A percentile compares a stretch with the other conserved stretches of the same genome.
Conservation (phyloP, 768 basidiomycete genomes). For the Auricularia heimuer region DNA sequence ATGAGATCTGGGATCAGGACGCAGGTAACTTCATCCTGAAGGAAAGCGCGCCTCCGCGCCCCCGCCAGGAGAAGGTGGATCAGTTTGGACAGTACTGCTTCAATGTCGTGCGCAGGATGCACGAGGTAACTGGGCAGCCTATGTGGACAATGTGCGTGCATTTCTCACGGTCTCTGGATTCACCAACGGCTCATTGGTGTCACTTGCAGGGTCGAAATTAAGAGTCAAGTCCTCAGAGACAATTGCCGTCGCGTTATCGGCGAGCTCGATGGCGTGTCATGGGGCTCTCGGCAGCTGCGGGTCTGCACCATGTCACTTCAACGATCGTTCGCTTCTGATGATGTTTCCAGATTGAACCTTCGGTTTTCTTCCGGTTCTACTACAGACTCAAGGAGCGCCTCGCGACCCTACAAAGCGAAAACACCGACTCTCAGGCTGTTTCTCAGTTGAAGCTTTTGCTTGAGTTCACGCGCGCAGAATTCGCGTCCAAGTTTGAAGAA, state of each 20-base stretch:
- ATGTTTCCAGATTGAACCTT: constrained; percentile 39
- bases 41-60: not conserved
- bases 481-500: constrained; percentile 35
- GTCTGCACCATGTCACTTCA: constrained; percentile 18
- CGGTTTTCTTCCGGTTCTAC: constrained; percentile 46
- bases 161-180: not conserved
- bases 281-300: constrained; percentile 49
- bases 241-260: constrained; percentile 50
- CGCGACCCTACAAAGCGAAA: constrained; percentile 23
- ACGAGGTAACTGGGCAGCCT: not conserved
- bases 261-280: constrained; percentile 50
- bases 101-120: not conserved
- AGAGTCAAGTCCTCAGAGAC: constrained; percentile 47
- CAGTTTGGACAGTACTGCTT: not conserved
- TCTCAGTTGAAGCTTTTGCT: constrained; percentile 41
- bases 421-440: constrained; percentile 34
- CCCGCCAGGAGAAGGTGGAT: not conserved
- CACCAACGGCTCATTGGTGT: constrained; percentile 15
- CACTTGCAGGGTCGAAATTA: constrained; percentile 39
- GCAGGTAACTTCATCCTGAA: not conserved
- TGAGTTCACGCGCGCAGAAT: constrained; percentile 39
- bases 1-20: not conserved
- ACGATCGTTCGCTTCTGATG: not conserved
- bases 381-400: constrained; percentile 38
- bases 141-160: not conserved